Conservation (phyloP, 257 asterid genomes). For the Asclepias syriaca region DNA sequence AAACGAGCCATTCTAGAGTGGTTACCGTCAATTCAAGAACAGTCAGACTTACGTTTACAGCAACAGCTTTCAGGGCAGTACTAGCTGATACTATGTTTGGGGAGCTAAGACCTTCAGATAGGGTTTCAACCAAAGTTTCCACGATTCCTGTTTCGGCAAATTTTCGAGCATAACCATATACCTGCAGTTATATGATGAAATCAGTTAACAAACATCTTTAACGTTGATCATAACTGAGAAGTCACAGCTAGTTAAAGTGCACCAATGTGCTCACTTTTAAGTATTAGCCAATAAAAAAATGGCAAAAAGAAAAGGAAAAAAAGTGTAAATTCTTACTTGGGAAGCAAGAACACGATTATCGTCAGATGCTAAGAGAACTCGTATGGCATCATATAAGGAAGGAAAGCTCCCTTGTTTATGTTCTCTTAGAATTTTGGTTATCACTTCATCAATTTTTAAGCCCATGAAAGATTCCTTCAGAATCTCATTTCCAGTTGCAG, state of each 20-base stretch:
- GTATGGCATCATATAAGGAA: conserved; percentile 63
- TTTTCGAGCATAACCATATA: conserved; percentile 85
- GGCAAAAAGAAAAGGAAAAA: conserved; percentile 1
- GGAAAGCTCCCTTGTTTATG: conserved; percentile 53
- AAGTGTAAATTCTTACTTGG: conserved; percentile 49
- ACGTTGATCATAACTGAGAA: not conserved
- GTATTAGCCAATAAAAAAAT: not conserved
- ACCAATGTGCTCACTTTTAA: not conserved
- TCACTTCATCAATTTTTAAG: conserved; percentile 69
- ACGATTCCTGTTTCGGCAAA: conserved; percentile 72
- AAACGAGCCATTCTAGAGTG: not conserved
- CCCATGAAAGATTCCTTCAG: conserved; percentile 81
- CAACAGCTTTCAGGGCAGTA: conserved; percentile 77
- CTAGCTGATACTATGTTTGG: conserved; percentile 64
- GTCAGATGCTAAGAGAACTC: conserved; percentile 71
- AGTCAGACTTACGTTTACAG: conserved; percentile 72
- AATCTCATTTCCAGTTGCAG: conserved; percentile 91
- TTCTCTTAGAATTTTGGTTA: conserved; percentile 54
- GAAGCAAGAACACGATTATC: conserved; percentile 92
- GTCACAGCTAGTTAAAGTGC: not conserved
- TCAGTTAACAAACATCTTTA: not conserved
- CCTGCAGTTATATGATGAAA: conserved; percentile 36
- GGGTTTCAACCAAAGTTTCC: conserved; percentile 72
- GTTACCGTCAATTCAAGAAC: not conserved
- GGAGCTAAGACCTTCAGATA: conserved; percentile 59